Evolutionary conservation across 805 yeast genomes (phyloP).

Genomic region (Zygosaccharomyces pseudorouxii): DNA sequence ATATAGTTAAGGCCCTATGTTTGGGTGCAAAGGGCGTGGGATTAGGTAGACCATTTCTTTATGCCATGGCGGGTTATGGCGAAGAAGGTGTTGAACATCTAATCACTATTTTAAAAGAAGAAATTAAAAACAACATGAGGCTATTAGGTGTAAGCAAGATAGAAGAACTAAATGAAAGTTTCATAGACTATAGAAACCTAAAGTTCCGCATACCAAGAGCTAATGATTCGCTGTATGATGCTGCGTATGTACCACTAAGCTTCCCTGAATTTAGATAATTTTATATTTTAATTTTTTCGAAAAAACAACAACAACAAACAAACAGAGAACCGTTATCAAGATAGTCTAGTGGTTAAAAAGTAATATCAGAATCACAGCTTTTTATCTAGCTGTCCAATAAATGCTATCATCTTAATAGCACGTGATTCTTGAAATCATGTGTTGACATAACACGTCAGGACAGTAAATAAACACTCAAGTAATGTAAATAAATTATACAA

Average conservation of each 20-base stretch:
- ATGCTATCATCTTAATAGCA: too few species aligned
- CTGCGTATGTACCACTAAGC: slow-evolving; percentile 15
- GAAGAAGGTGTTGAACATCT: slow-evolving; percentile 67
- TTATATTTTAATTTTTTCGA: neutral
- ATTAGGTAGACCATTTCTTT: slow-evolving; percentile 69
- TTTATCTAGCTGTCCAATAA: too few species aligned
- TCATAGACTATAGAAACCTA: slow-evolving; percentile 33
- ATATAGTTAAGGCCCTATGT: slow-evolving; percentile 68
- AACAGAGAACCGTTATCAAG: too few species aligned
- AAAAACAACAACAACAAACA: too few species aligned
- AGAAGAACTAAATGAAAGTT: slow-evolving; percentile 41
- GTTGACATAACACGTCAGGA: too few species aligned
- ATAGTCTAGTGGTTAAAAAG: too few species aligned
- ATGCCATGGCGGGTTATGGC: slow-evolving; percentile 77
- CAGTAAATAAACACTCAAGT: too few species aligned
- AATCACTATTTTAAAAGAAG: slow-evolving; percentile 55
- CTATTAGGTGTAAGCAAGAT: slow-evolving; percentile 55
- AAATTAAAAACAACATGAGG: slow-evolving; percentile 61
- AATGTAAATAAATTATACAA: too few species aligned
- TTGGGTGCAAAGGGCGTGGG: slow-evolving; percentile 76
- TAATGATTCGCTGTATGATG: slow-evolving; percentile 25
- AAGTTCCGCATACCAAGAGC: slow-evolving; percentile 37
- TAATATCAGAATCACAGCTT: too few species aligned
- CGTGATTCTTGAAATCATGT: too few species aligned
- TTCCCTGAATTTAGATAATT: slow-evolving; percentile 9